A percentile compares a stretch with the other conserved stretches of the same genome.
These are phyloP conservation scores for Thermoascus crustaceus DNA, from an alignment of 2,329 filamentous ascomycete genomes.

Conservation along the genomic window DNA sequence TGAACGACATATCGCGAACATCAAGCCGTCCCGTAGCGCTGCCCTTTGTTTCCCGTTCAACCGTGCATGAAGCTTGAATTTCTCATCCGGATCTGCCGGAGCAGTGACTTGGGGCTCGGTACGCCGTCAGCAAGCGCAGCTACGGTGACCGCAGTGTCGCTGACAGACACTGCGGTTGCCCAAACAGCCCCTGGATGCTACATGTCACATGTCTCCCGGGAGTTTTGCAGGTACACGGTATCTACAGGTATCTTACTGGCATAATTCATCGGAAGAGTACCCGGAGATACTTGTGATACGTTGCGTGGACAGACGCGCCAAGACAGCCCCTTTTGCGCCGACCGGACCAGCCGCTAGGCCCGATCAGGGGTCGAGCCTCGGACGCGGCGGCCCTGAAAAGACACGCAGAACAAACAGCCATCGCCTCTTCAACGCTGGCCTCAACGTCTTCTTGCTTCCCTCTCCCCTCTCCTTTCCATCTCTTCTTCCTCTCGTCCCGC, in stretches of 20 bases:
- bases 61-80: too few relatives aligned
- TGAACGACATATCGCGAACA: too few relatives aligned
- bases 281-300: neutral
- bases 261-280: neutral
- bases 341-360: neutral
- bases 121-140: too few relatives aligned
- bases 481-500: neutral
- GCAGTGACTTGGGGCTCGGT: too few relatives aligned
- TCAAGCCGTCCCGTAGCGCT: too few relatives aligned
- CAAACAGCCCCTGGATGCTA: too few relatives aligned
- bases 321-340: slow-evolving; percentile 1
- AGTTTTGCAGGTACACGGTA: neutral
- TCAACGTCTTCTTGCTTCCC: neutral
- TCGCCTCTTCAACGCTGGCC: neutral
- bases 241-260: neutral
- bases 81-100: too few relatives aligned
- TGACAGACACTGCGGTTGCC: too few relatives aligned
- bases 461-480: too few relatives aligned
- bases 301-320: neutral
- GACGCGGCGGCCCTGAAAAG: neutral
- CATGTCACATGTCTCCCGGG: neutral
- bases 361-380: slow-evolving; percentile 1
- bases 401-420: neutral
- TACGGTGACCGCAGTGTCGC: too few relatives aligned
- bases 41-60: too few relatives aligned